phyloP scores from a whole-genome alignment of 2,329 filamentous ascomycete species.

The Cercospora sp. region DNA sequence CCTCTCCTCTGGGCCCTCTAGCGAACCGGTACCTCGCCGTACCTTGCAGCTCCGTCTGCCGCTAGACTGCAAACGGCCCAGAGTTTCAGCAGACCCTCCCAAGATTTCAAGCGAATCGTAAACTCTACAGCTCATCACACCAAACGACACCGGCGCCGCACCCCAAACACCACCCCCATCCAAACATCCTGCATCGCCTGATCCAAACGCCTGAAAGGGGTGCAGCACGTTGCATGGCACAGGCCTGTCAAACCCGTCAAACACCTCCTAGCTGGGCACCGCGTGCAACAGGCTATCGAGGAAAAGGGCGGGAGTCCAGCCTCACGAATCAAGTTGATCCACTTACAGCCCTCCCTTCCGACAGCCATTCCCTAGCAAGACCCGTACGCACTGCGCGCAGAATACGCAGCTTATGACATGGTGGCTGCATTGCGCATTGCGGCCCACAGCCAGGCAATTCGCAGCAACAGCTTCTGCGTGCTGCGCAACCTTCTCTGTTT shows the following conservation, averaged over 20 bases:
- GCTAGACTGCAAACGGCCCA: background rate
- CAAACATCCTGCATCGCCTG: conserved; percentile 5
- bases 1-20: conserved; percentile 1
- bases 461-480: background rate
- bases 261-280: background rate
- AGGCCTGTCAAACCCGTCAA: conserved; percentile 1
- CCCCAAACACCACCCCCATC: background rate
- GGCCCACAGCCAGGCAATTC: background rate
- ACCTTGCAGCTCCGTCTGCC: conserved; percentile 1
- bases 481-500: background rate
- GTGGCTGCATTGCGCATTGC: background rate
- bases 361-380: background rate
- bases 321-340: background rate
- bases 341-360: background rate
- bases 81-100: background rate
- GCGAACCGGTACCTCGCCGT: conserved; percentile 2
- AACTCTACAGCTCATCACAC: background rate
- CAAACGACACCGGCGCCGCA: background rate
- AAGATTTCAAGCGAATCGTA: background rate
- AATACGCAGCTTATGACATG: background rate
- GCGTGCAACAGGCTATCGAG: background rate
- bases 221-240: background rate
- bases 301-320: background rate
- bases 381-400: background rate
- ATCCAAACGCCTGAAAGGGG: conserved; percentile 1